Evolutionary conservation across 192 early-diverging fungal species (phyloP).

Genomic region (Linnemannia schmuckeri): DNA sequence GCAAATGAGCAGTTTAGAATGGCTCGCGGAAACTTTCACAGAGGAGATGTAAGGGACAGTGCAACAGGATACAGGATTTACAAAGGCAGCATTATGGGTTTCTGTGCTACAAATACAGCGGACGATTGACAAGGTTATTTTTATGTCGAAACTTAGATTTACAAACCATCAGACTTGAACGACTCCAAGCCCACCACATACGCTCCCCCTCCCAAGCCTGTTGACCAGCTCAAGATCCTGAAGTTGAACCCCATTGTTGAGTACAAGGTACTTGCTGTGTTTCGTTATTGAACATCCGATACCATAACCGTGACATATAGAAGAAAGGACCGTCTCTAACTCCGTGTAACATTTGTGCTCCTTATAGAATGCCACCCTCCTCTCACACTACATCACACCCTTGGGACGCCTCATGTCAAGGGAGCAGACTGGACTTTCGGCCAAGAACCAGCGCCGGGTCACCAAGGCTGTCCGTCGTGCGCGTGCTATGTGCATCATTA

Average conservation of each 20-base stretch:
- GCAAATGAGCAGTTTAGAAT: slow-evolving; percentile 30
- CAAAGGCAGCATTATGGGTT: neutral
- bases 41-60: slow-evolving; percentile 42
- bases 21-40: slow-evolving; percentile 45
- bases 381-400: slow-evolving; percentile 71
- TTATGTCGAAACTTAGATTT: slow-evolving; percentile 26
- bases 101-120: neutral
- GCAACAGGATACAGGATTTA: neutral
- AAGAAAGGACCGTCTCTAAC: neutral
- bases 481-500: slow-evolving; percentile 60
- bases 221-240: slow-evolving; percentile 56
- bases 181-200: slow-evolving; percentile 29
- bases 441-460: slow-evolving; percentile 71
- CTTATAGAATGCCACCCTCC: slow-evolving; percentile 60
- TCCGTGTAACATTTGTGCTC: neutral
- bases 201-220: slow-evolving; percentile 31
- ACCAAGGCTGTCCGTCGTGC: slow-evolving; percentile 74
- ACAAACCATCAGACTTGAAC: slow-evolving; percentile 46
- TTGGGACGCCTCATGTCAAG: slow-evolving; percentile 74
- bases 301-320: too few species aligned
- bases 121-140: neutral
- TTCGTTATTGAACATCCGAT: neutral
- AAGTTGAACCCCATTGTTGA: slow-evolving; percentile 51
- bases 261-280: slow-evolving; percentile 32
- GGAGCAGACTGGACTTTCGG: slow-evolving; percentile 69